Base-by-base conservation (phyloP, 2,329 filamentous ascomycete genomes). In the Cadophora gregata region DNA sequence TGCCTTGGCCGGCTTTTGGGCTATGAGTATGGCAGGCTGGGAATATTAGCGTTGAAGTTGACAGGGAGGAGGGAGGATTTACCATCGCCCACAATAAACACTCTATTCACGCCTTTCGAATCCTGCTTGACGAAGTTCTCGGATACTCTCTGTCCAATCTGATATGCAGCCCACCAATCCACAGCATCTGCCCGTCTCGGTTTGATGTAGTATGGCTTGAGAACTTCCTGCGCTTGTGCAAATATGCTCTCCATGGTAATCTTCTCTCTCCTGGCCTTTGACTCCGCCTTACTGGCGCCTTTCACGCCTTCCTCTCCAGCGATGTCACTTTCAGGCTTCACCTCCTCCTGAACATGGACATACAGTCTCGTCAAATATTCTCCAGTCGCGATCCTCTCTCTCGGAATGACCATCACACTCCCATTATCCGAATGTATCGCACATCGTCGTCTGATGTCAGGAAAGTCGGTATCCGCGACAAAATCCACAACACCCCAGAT, bases 171-270 rank as follows among this genome's bases (percentile, higher is more conserved):
- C 83, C 85, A 88, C 86, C 86, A 88, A 42, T 71, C 90, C 84
- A 80, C 93, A 89, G 14, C 89, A 36, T 88, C 87, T 24, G 88
- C 89, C 79, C 90, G 92, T 78, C 88, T 80, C 84, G 85, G 87
- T 63, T 84, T 79, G 56, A 88, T 80, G 67, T 78, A 79, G 73
- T 85, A 88, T 2, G 86, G 86, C 1, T 82, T 81, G 79, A 88
- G 83, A 63, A 88, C 87, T 71, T 85, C 81, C 73, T 81, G 82
- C 6, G 88, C 88, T 38, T 87, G 85, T 71, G 85, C 82, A 83
- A 92, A 90, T 63, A 93, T 89, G 71, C 90, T 90, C 36, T 90
- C 85, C 67, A 90, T 84, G 5, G 87, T 84, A 6, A 78, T 77
- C 33, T 77, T 74, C 0, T 70, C 64, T 29, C 74, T 74, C 21